phyloP scores from a whole-genome alignment of 2,329 filamentous ascomycete species.

The Sporothrix inflata region DNA sequence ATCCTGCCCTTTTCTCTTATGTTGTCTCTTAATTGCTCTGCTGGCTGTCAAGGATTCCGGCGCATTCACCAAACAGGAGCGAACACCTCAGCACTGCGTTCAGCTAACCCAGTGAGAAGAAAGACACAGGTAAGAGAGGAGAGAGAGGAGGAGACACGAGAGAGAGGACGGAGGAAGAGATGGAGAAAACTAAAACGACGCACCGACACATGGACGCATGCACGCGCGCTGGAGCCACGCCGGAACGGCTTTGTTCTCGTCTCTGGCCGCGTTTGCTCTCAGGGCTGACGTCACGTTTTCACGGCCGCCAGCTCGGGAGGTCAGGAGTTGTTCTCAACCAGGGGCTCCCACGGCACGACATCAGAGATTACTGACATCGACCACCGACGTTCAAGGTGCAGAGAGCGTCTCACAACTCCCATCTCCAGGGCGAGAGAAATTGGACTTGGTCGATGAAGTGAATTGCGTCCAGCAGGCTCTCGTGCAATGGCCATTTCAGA shows the following conservation, averaged over 20 bases:
- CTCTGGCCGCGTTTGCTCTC: not conserved
- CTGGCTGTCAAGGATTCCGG: slow-evolving; percentile 33
- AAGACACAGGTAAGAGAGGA: not conserved
- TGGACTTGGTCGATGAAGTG: not conserved
- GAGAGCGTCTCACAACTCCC: not conserved
- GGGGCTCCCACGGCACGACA: not conserved
- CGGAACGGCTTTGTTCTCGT: not conserved
- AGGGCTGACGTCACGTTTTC: not conserved
- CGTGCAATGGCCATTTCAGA: not conserved
- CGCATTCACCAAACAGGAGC: slow-evolving; percentile 31
- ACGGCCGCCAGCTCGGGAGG: not conserved
- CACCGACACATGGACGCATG: slow-evolving; percentile 18
- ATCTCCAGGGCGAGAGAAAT: not conserved
- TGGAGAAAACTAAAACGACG: slow-evolving; percentile 10
- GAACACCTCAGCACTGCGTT: slow-evolving; percentile 28
- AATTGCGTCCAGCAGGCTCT: not conserved
- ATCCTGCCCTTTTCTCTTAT: not conserved
- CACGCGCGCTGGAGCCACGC: not conserved
- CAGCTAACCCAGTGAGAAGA: slow-evolving; percentile 25
- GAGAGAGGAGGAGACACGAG: not conserved
- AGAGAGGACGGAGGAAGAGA: not conserved
- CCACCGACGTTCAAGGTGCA: not conserved
- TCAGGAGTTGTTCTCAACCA: not conserved
- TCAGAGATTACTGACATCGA: not conserved
- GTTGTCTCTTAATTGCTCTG: slow-evolving; percentile 19